Evolutionary conservation across 2,329 filamentous ascomycete genomes (phyloP).

Genomic region (Trichoderma lentiforme): DNA sequence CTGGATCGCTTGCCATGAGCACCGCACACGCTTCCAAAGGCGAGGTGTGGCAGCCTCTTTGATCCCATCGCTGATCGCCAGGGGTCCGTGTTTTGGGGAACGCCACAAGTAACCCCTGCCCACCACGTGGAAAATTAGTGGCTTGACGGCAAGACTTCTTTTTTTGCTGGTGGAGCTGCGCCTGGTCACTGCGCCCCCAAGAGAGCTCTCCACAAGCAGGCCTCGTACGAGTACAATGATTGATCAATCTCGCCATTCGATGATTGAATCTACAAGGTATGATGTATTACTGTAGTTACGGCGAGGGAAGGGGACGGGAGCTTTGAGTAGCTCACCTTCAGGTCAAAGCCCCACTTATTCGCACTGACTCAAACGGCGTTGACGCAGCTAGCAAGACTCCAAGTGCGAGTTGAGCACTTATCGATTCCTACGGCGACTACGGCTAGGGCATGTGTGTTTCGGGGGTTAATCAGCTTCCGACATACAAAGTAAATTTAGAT

Average conservation of each 20-base stretch:
- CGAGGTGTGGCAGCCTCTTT: slow-evolving; percentile 12
- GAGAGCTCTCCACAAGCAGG: neutral
- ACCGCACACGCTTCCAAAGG: neutral
- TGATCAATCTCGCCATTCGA: neutral
- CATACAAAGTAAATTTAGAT: neutral
- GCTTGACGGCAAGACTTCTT: slow-evolving; percentile 2
- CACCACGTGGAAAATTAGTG: slow-evolving; percentile 17
- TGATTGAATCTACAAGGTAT: neutral
- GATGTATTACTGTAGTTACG: too few relatives aligned
- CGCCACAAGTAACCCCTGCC: slow-evolving; percentile 15
- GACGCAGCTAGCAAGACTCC: neutral
- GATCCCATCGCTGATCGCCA: slow-evolving; percentile 18
- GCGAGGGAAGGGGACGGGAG: neutral
- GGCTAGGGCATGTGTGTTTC: neutral
- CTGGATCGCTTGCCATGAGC: neutral
- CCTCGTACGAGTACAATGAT: neutral
- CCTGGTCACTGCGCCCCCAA: neutral
- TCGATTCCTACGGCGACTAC: neutral
- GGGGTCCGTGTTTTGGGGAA: slow-evolving; percentile 5
- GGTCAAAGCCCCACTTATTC: neutral
- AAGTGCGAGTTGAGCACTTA: neutral
- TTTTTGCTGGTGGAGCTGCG: slow-evolving; percentile 8
- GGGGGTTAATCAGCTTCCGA: slow-evolving; percentile 3
- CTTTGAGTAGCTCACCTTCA: neutral
- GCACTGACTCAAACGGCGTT: neutral